phyloP scores from a whole-genome alignment of 306 rosid species.

The Vigna radiata region DNA sequence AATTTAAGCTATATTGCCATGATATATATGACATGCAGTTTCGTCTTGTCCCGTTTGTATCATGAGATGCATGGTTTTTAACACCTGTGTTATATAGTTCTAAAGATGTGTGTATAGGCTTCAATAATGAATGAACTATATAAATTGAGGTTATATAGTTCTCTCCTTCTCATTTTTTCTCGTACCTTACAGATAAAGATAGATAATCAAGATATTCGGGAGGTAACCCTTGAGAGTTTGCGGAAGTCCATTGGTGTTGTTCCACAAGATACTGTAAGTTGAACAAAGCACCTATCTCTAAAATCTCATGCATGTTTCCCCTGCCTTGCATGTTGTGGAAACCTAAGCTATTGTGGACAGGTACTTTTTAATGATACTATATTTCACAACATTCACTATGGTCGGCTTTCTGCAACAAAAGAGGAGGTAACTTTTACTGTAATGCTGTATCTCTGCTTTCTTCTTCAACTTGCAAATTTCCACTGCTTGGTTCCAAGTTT shows the following conservation, averaged over 20 bases:
- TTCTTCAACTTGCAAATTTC: slow-evolving; percentile 33
- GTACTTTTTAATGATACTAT: slow-evolving; percentile 96
- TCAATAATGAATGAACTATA: slow-evolving; percentile 9
- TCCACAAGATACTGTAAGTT: slow-evolving; percentile 94
- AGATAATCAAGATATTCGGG: slow-evolving; percentile 86
- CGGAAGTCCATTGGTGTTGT: slow-evolving; percentile 90
- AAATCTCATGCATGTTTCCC: slow-evolving; percentile 6
- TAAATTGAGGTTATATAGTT: slow-evolving; percentile 25
- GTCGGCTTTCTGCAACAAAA: slow-evolving; percentile 81
- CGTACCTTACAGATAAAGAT: slow-evolving; percentile 69
- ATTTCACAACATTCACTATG: slow-evolving; percentile 92
- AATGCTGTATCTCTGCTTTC: slow-evolving; percentile 31
- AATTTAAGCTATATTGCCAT: slow-evolving; percentile 41
- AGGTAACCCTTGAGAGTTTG: slow-evolving; percentile 82
- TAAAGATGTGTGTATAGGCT: slow-evolving; percentile 24
- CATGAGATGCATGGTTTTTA: slow-evolving; percentile 2
- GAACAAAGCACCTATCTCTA: slow-evolving; percentile 37
- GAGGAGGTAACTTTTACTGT: slow-evolving; percentile 72
- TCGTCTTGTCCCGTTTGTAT: slow-evolving; percentile 10
- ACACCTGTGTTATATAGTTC: slow-evolving; percentile 12
- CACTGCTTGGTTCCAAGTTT: slow-evolving; percentile 39
- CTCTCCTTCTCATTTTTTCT: slow-evolving; percentile 20
- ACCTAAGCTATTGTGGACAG: slow-evolving; percentile 59
- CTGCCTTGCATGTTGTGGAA: slow-evolving; percentile 39
- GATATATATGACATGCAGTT: slow-evolving; percentile 26